Percentiles rank a stretch among this genome's conserved stretches.
phyloP scores from a whole-genome alignment of 169 alveolate genomes.

The Plasmodium knowlesi region DNA sequence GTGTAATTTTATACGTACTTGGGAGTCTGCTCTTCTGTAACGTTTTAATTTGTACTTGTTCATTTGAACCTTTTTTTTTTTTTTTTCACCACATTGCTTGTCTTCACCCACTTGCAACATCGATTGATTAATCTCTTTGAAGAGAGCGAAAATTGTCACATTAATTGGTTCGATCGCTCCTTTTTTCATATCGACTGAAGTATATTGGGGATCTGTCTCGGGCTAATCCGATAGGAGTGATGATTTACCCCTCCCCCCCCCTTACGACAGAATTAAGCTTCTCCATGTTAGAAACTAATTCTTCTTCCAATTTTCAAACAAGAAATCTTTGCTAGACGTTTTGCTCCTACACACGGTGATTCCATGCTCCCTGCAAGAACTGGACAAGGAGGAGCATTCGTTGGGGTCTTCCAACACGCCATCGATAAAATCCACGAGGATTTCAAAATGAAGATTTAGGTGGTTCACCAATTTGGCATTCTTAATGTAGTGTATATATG shows the following conservation, averaged over 20 bases:
- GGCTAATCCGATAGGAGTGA: neutral
- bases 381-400: neutral
- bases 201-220: neutral
- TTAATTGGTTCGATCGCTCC: neutral
- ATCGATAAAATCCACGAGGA: slow-evolving; percentile 32
- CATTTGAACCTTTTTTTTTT: neutral
- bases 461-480: neutral
- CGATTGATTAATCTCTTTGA: neutral
- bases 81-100: neutral
- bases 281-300: neutral
- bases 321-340: neutral
- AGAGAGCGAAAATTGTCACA: neutral
- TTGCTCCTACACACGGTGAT: slow-evolving; percentile 3
- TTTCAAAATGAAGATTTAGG: slow-evolving; percentile 51
- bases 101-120: neutral
- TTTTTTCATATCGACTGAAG: neutral
- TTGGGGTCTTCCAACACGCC: slow-evolving; percentile 8
- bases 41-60: neutral
- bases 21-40: neutral
- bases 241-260: neutral
- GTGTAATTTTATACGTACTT: neutral
- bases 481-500: slow-evolving; percentile 38
- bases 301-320: slow-evolving; percentile 30
- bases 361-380: neutral
- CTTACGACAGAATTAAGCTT: neutral